Conservation (phyloP, 345 rosid genomes). For the Limnanthes douglasii region DNA sequence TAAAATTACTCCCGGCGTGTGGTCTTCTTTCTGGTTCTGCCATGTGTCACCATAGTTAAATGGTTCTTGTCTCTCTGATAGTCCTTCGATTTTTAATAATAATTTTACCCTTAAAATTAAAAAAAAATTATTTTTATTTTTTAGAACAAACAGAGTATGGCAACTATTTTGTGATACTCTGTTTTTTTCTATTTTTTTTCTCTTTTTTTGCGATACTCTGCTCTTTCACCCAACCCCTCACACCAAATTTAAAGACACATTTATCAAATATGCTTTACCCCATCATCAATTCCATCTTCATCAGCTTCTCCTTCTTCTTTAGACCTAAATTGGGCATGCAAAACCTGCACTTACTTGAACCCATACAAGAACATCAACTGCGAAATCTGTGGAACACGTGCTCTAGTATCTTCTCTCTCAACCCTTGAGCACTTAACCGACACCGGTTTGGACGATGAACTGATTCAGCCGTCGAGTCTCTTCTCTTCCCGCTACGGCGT, state of each 20-base stretch:
- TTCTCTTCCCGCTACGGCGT: constrained; percentile 61
- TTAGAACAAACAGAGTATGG: too few relatives aligned
- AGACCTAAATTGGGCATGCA: constrained; percentile 65
- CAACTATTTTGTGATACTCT: too few relatives aligned
- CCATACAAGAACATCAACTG: constrained; percentile 49
- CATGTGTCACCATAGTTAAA: too few relatives aligned
- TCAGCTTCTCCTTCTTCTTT: background rate
- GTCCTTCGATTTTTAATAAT: too few relatives aligned
- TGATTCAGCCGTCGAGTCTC: constrained; percentile 60
- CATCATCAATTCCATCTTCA: constrained; percentile 9
- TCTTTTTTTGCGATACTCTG: too few relatives aligned
- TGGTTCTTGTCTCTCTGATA: too few relatives aligned
- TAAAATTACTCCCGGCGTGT: too few relatives aligned
- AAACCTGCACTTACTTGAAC: constrained; percentile 82
- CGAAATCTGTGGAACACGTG: constrained; percentile 51
- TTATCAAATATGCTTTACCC: constrained; percentile 53
- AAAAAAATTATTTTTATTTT: too few relatives aligned
- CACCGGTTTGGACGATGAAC: constrained; percentile 18
- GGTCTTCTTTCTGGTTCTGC: too few relatives aligned
- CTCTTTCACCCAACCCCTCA: too few relatives aligned
- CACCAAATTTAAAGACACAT: constrained; percentile 30
- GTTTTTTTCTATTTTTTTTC: too few relatives aligned
- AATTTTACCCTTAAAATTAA: too few relatives aligned
- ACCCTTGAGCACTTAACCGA: constrained; percentile 35
- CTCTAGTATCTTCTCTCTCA: constrained; percentile 25